These are phyloP conservation scores for Apiospora koreana DNA, from an alignment of 2,329 filamentous ascomycete genomes.

Conservation along the genomic window DNA sequence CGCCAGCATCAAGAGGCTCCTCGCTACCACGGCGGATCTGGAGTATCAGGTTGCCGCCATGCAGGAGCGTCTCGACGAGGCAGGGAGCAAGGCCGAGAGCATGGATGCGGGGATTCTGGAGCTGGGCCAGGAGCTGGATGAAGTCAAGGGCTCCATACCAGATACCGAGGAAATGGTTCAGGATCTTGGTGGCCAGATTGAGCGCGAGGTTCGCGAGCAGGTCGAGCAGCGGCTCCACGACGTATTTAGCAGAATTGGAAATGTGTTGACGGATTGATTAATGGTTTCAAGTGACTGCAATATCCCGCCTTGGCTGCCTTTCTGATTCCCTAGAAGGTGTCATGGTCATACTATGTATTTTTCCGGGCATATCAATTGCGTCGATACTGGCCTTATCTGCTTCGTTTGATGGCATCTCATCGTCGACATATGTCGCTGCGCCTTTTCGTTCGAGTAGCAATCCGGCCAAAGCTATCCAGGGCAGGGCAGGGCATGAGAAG, in stretches of 20 bases:
- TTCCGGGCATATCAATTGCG: too few species aligned
- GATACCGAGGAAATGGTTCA: background rate
- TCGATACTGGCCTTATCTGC: too few species aligned
- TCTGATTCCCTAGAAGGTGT: too few species aligned
- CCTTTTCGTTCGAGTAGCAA: too few species aligned
- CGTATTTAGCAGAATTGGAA: constrained; percentile 3
- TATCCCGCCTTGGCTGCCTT: too few species aligned
- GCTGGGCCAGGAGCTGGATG: background rate
- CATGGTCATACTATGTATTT: too few species aligned
- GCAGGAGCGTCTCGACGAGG: constrained; percentile 7
- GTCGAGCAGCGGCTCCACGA: background rate
- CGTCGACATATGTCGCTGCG: too few species aligned
- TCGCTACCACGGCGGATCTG: background rate
- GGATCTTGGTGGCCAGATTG: background rate
- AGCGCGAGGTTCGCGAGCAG: background rate
- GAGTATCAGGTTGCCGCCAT: background rate
- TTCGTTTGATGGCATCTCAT: too few species aligned
- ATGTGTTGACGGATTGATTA: background rate
- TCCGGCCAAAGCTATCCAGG: too few species aligned
- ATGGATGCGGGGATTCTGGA: background rate
- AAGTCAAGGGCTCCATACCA: background rate
- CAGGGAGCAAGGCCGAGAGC: background rate
- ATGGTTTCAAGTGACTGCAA: background rate
- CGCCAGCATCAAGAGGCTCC: background rate
- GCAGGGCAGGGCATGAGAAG: too few species aligned